A percentile compares a stretch with the other conserved stretches of the same genome.
phyloP scores from a whole-genome alignment of 495 filamentous ascomycete species.

The Neurospora sp. region DNA sequence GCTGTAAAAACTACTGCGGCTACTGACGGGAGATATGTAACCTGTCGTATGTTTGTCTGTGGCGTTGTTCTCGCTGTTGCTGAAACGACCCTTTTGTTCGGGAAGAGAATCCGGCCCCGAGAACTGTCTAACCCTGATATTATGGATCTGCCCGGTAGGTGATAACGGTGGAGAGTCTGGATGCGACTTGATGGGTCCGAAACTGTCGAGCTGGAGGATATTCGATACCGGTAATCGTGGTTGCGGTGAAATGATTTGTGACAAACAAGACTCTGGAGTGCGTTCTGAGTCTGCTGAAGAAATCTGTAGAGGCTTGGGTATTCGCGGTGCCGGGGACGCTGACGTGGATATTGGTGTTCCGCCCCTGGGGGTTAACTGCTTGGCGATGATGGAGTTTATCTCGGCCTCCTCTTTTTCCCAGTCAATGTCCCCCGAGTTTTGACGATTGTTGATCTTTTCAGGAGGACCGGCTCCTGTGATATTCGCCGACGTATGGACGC shows the following conservation, averaged over 20 bases:
- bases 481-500: slow-evolving; percentile 7
- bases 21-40: slow-evolving; percentile 11
- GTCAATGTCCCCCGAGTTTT: background rate
- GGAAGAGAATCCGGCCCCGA: slow-evolving; percentile 8
- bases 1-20: slow-evolving; percentile 9
- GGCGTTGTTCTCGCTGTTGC: background rate
- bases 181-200: background rate
- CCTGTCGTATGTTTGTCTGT: background rate
- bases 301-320: background rate
- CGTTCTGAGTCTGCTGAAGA: background rate
- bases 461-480: slow-evolving; percentile 1
- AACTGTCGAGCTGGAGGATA: slow-evolving; percentile 4
- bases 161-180: background rate
- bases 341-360: background rate
- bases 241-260: slow-evolving; percentile 2
- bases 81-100: background rate
- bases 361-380: background rate
- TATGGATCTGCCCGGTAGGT: slow-evolving; percentile 14
- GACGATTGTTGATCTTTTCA: background rate
- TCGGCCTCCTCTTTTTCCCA: slow-evolving; percentile 8
- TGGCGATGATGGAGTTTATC: slow-evolving; percentile 5
- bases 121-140: slow-evolving; percentile 13
- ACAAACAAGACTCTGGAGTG: background rate
- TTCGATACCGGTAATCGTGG: slow-evolving; percentile 5
- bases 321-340: background rate